phyloP scores from a whole-genome alignment of 2,329 filamentous ascomycete genomes.

The Penicillium sp. region DNA sequence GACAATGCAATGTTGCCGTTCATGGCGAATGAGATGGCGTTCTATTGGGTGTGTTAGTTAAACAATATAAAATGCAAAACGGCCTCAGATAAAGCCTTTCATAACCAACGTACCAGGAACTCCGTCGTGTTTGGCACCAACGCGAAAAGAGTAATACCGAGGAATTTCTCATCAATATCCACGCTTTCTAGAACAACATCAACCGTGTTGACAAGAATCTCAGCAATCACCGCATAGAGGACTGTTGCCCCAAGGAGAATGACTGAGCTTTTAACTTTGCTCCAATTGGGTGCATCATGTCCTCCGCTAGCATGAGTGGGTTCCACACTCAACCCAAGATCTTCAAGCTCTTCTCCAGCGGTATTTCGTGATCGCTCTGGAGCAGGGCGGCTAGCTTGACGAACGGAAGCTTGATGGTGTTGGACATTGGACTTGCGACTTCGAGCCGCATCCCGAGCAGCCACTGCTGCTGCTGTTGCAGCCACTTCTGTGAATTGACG shows the following conservation, averaged over 20 bases:
- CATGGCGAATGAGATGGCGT: conserved; percentile 99
- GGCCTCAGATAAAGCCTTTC: neutral
- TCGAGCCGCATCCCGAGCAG: conserved; percentile 71
- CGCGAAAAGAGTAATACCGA: conserved; percentile 94
- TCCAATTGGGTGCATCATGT: conserved; percentile 99
- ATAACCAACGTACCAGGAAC: conserved; percentile 69
- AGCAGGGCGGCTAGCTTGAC: conserved; percentile 38
- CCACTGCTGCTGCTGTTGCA: conserved; percentile 83
- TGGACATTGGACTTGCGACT: conserved; percentile 51
- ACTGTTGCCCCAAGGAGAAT: conserved; percentile 87
- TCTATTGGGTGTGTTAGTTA: conserved; percentile 53
- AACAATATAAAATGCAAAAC: neutral
- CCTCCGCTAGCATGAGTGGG: conserved; percentile 61
- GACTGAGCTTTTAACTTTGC: conserved; percentile 82
- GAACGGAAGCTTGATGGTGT: conserved; percentile 27
- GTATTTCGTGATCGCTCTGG: conserved; percentile 36
- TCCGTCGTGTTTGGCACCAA: conserved; percentile 98
- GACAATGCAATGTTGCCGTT: conserved; percentile 98
- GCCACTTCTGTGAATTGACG: conserved; percentile 92
- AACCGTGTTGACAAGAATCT: conserved; percentile 94
- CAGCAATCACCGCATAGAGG: conserved; percentile 93
- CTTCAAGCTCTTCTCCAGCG: conserved; percentile 49
- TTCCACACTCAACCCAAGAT: conserved; percentile 39
- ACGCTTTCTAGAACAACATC: conserved; percentile 92
- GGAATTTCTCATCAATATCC: conserved; percentile 92